phyloP scores from a whole-genome alignment of 306 rosid genomes.

The Quercus mongolica region DNA sequence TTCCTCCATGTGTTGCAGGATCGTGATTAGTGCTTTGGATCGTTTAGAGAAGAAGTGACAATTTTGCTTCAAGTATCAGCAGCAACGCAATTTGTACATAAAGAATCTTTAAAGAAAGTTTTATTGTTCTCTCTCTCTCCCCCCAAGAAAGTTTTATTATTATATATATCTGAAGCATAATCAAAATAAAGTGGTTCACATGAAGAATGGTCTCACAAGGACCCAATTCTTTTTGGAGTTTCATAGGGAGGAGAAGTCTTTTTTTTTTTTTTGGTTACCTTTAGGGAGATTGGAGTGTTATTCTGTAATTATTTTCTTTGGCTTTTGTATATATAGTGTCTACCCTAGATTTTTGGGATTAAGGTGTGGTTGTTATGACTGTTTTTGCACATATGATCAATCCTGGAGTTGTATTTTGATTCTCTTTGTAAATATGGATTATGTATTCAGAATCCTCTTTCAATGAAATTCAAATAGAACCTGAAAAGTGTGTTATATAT shows the following conservation, averaged over 20 bases:
- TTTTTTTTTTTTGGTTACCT: background rate
- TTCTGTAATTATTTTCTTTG: background rate
- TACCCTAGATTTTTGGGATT: too few species aligned
- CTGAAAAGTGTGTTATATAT: background rate
- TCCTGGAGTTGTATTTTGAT: background rate
- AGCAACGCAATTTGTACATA: conserved; percentile 30
- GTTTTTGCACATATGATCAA: background rate
- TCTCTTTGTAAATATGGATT: conserved; percentile 34
- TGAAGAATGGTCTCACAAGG: conserved; percentile 7
- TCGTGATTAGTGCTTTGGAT: conserved; percentile 64
- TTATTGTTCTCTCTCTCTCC: background rate
- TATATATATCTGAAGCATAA: background rate
- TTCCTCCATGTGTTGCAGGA: conserved; percentile 43
- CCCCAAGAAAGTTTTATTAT: background rate
- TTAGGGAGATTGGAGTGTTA: background rate
- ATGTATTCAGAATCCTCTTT: conserved; percentile 21
- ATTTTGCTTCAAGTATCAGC: conserved; percentile 16
- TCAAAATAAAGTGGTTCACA: conserved; percentile 27
- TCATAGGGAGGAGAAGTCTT: conserved; percentile 6
- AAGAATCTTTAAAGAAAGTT: conserved; percentile 19
- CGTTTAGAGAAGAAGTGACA: conserved; percentile 47
- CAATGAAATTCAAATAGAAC: conserved; percentile 28
- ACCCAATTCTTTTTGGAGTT: conserved; percentile 32
- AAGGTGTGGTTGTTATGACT: background rate
- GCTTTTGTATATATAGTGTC: conserved; percentile 2